Evolutionary conservation across 371 early-diverging fungal genomes (phyloP), one percentile per base, ranked within the genome.

Genomic region (Mortierella polycephala): DNA sequence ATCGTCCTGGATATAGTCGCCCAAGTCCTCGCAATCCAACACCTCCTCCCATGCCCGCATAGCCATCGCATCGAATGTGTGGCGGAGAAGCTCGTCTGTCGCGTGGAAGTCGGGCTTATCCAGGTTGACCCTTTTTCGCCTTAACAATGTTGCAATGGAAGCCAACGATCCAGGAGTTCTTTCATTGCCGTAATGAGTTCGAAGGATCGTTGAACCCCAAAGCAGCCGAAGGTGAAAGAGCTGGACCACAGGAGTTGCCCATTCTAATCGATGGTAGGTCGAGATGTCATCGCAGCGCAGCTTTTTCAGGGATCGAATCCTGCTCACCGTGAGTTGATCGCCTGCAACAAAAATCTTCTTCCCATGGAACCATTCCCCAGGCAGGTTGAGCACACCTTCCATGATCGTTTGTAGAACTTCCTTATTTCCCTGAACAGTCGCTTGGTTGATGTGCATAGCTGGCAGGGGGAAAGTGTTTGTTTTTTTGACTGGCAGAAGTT

Each of bases 21-120:
- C 0, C 49, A 64, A 39, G 39, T 64, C 64, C 10, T 46, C n/a
- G 40, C 2, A 30, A 1, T 39, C 54, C 40, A 57, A n/a, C 40
- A n/a, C 37, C 8, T 39, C 23, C 12, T 57, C 23, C 81, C 83
- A 81, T 5, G 55, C 44, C 12, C 74, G 56, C 51, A 83, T 61
- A 5, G 69, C 60, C 14, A 85, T 82, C 44, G 74, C 81, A 57
- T 84, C 83, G 16, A 81, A 62, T 9, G 61, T 62, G 12, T 83
- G 47, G 18, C 57, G 55, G 11, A 57, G 57, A 14, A 62, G 58
- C 37, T 69, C 62, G 13, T 62, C 53, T 12, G 42, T 41, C 11
- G 62, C 57, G 52, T 69, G 69, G 20, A 57, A 62, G 39, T 62
- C 62, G 4, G 56, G 30, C 23, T 50, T 57, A n/a, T 62, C 62